Evolutionary conservation across 2,329 filamentous ascomycete genomes (phyloP).

Genomic region (Neospermospora avenae): DNA sequence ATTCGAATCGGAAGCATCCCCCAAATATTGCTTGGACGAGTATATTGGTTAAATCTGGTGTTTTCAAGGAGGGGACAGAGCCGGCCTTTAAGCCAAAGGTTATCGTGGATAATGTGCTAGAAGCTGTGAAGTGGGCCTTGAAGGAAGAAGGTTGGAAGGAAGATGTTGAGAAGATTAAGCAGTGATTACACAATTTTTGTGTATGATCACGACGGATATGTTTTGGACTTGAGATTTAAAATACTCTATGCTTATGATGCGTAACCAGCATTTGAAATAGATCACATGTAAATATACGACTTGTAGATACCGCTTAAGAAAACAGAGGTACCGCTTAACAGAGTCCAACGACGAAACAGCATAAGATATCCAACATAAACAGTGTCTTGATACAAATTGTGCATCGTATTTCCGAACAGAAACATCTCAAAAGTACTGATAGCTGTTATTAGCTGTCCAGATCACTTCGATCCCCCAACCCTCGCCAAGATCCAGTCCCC

Average conservation of each 20-base stretch:
- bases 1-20: constrained; percentile 56
- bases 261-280: not conserved
- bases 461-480: not conserved
- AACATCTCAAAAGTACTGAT: not conserved
- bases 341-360: too few species aligned
- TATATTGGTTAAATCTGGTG: constrained; percentile 76
- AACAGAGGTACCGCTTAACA: too few species aligned
- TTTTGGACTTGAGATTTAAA: not conserved
- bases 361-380: too few species aligned
- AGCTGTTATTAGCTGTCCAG: too few species aligned
- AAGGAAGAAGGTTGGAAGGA: constrained; percentile 42
- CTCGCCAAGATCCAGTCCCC: constrained; percentile 1
- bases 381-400: not conserved
- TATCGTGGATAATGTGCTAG: constrained; percentile 71
- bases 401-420: not conserved
- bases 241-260: not conserved
- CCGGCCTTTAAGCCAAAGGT: constrained; percentile 61
- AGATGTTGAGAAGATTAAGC: not conserved
- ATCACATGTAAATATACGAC: too few species aligned
- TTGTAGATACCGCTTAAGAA: too few species aligned
- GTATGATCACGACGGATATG: not conserved
- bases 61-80: constrained; percentile 56
- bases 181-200: not conserved
- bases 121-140: constrained; percentile 75
- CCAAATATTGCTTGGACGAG: constrained; percentile 70